phyloP scores from a whole-genome alignment of 352 stramenopile genomes.

The Paralagenidium karlingii region DNA sequence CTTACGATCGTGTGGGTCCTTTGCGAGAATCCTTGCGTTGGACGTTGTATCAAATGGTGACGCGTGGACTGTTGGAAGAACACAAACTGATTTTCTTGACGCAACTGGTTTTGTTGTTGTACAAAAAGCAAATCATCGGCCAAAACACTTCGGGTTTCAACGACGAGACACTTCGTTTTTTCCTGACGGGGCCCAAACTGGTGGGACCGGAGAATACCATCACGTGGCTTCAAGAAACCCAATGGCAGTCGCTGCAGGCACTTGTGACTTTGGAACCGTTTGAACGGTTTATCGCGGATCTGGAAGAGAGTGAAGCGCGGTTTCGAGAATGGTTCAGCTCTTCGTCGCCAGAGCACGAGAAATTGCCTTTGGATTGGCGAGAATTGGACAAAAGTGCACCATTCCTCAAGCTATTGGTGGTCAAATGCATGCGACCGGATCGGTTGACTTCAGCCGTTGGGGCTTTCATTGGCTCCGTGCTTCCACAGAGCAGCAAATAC shows the following conservation, averaged over 20 bases:
- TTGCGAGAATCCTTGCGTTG: conserved; percentile 71
- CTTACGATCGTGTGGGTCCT: conserved; percentile 39
- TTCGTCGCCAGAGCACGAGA: conserved; percentile 72
- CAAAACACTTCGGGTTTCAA: conserved; percentile 59
- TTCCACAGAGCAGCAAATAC: conserved; percentile 74
- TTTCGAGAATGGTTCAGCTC: conserved; percentile 90
- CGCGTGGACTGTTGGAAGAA: conserved; percentile 84
- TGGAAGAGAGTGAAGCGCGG: conserved; percentile 81
- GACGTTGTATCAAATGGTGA: conserved; percentile 85
- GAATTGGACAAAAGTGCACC: conserved; percentile 83
- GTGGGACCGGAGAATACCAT: conserved; percentile 62
- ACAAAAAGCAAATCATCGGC: conserved; percentile 52
- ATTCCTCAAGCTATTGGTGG: conserved; percentile 90
- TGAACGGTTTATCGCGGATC: conserved; percentile 72
- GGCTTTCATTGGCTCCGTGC: conserved; percentile 83
- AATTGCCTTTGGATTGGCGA: conserved; percentile 85
- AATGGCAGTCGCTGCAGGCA: conserved; percentile 75
- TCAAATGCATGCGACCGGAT: conserved; percentile 90
- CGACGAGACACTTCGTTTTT: conserved; percentile 56
- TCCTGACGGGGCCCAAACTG: conserved; percentile 61
- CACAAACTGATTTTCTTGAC: conserved; percentile 86
- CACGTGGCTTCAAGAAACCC: conserved; percentile 70
- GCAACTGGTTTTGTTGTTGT: conserved; percentile 75
- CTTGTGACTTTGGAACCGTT: conserved; percentile 74
- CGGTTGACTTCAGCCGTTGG: conserved; percentile 87